A percentile compares a stretch with the other conserved stretches of the same genome.
These are phyloP conservation scores for Aaosphaeria pasadenensis DNA, from an alignment of 2,329 filamentous ascomycete genomes.

Conservation along the genomic window DNA sequence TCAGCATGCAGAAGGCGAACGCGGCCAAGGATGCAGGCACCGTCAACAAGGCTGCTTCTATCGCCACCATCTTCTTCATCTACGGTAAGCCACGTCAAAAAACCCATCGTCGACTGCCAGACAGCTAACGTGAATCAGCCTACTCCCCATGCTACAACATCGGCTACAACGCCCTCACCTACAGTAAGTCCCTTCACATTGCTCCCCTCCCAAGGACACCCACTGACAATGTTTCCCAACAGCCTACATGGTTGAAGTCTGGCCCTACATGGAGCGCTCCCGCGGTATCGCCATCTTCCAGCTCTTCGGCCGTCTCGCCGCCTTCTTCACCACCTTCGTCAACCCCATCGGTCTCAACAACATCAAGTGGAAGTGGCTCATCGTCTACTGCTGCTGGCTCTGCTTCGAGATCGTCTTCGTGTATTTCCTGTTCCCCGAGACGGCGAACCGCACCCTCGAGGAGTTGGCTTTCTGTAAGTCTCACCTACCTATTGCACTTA, in stretches of 20 bases:
- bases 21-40: constrained; percentile 13
- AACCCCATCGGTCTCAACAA: constrained; percentile 61
- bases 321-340: constrained; percentile 58
- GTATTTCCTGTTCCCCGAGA: constrained; percentile 66
- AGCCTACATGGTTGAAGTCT: constrained; percentile 49
- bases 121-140: constrained; percentile 6
- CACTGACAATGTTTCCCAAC: constrained; percentile 31
- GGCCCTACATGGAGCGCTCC: constrained; percentile 45
- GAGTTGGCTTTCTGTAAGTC: constrained; percentile 51
- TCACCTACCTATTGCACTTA: not conserved
- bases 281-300: constrained; percentile 55
- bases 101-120: too few species aligned
- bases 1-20: constrained; percentile 49
- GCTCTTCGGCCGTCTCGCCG: constrained; percentile 57
- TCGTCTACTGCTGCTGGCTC: constrained; percentile 61
- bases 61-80: constrained; percentile 49
- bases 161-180: constrained; percentile 61
- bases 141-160: constrained; percentile 54
- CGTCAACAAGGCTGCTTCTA: constrained; percentile 33
- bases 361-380: constrained; percentile 61
- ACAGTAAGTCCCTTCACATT: constrained; percentile 33
- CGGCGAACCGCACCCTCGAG: constrained; percentile 65
- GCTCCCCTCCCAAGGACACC: not conserved
- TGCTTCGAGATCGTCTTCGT: constrained; percentile 57
- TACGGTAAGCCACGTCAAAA: constrained; percentile 8